Conservation (phyloP, 2,329 filamentous ascomycete genomes). For the Diaporthe sp. region DNA sequence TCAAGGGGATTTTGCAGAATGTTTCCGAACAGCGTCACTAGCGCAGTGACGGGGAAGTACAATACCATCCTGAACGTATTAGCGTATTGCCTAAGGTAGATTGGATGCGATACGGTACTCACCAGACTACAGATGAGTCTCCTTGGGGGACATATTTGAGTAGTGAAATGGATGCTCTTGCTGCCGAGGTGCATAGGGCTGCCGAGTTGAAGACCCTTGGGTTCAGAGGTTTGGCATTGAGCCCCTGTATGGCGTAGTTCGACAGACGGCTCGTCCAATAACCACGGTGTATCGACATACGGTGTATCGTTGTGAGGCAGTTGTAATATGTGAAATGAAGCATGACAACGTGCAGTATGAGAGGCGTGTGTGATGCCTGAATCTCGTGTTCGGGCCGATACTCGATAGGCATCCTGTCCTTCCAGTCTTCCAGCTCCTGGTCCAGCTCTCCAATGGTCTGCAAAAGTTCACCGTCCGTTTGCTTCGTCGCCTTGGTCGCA, state of each 20-base stretch:
- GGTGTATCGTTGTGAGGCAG: slow-evolving; percentile 95
- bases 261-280: slow-evolving; percentile 98
- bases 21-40: slow-evolving; percentile 96
- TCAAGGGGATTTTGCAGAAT: slow-evolving; percentile 96
- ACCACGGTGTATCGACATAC: slow-evolving; percentile 97
- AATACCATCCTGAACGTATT: slow-evolving; percentile 79
- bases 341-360: slow-evolving; percentile 95
- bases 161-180: slow-evolving; percentile 91
- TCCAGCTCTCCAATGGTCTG: slow-evolving; percentile 98
- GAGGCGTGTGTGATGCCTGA: slow-evolving; percentile 88
- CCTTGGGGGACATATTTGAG: slow-evolving; percentile 97
- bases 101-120: slow-evolving; percentile 53
- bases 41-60: slow-evolving; percentile 95
- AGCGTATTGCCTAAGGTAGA: not conserved
- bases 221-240: slow-evolving; percentile 92
- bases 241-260: slow-evolving; percentile 93
- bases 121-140: slow-evolving; percentile 96
- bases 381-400: slow-evolving; percentile 99
- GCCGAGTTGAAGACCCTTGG: slow-evolving; percentile 95
- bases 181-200: slow-evolving; percentile 91
- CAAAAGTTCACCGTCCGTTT: slow-evolving; percentile 91
- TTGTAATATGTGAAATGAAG: slow-evolving; percentile 99
- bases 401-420: slow-evolving; percentile 93
- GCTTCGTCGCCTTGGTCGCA: slow-evolving; percentile 90
- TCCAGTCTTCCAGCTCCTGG: slow-evolving; percentile 92